These are phyloP conservation scores for Thinopyrum elongatum DNA, from an alignment of 176 grass and related monocot genomes.

Conservation along the genomic window DNA sequence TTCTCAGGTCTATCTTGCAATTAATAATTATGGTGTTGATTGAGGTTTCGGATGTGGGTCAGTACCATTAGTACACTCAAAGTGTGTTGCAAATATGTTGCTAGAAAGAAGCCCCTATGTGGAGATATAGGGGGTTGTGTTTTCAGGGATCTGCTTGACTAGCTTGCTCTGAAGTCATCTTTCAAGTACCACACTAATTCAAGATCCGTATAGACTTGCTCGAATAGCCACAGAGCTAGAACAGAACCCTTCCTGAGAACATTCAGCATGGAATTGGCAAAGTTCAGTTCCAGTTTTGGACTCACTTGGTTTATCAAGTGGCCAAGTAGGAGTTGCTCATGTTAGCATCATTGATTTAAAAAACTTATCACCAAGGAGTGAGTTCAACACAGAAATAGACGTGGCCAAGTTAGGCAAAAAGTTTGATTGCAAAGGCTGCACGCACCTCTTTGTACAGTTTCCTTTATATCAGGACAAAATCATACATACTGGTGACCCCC, in stretches of 20 bases:
- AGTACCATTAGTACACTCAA: neutral
- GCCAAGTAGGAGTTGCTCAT: neutral
- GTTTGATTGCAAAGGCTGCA: neutral
- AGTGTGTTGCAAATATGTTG: neutral
- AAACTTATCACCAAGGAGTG: neutral
- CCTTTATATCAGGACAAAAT: neutral
- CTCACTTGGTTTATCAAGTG: neutral
- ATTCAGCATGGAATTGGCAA: neutral
- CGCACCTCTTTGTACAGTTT: neutral
- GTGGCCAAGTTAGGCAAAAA: neutral
- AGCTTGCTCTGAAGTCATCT: neutral
- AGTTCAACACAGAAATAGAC: neutral
- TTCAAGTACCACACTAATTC: neutral
- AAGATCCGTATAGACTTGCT: neutral
- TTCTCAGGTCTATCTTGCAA: neutral
- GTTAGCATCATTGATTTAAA: neutral
- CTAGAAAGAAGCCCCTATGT: too few relatives aligned
- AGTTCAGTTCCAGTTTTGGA: neutral
- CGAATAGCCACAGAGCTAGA: neutral
- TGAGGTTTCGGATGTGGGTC: neutral
- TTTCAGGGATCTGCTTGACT: too few relatives aligned
- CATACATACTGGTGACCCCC: neutral
- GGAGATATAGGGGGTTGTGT: too few relatives aligned
- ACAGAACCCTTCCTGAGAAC: neutral
- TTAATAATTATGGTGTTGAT: neutral